These are phyloP conservation scores for Camelina hispida DNA, from an alignment of 345 rosid species.

Conservation along the genomic window DNA sequence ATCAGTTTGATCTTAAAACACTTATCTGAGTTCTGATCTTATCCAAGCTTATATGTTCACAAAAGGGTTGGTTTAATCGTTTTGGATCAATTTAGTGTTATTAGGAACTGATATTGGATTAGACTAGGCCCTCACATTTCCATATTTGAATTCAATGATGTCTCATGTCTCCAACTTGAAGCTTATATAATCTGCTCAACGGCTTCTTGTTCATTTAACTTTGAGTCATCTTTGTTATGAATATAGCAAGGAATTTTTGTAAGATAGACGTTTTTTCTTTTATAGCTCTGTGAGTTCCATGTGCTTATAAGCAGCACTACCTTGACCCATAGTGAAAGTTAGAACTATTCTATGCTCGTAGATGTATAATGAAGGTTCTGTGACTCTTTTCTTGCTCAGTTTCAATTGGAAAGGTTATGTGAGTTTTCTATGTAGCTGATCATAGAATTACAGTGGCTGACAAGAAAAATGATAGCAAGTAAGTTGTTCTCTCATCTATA, in stretches of 20 bases:
- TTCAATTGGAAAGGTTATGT: conserved; percentile 57
- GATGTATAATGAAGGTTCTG: conserved; percentile 1
- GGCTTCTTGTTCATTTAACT: conserved; percentile 7
- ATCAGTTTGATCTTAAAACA: no score
- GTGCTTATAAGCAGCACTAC: neutral
- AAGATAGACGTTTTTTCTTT: no score
- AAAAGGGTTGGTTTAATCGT: no score
- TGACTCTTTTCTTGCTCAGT: neutral
- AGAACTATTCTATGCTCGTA: neutral
- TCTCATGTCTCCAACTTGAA: neutral
- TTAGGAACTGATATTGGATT: no score
- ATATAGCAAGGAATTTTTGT: no score
- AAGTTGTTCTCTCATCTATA: conserved; percentile 37
- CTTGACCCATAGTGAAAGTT: neutral
- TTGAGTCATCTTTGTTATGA: neutral
- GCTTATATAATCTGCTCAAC: neutral
- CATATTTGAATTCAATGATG: no score
- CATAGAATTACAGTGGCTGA: conserved; percentile 92
- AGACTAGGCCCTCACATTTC: no score
- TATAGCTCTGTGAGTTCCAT: neutral
- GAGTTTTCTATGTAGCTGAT: conserved; percentile 64
- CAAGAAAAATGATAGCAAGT: conserved; percentile 81
- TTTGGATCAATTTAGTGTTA: no score
- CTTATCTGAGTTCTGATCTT: no score
- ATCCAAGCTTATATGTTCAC: no score